Evolutionary conservation across 2,329 filamentous ascomycete species (phyloP), one percentile per base, ranked within the genome.

Genomic region (Botrytis cinerea): DNA sequence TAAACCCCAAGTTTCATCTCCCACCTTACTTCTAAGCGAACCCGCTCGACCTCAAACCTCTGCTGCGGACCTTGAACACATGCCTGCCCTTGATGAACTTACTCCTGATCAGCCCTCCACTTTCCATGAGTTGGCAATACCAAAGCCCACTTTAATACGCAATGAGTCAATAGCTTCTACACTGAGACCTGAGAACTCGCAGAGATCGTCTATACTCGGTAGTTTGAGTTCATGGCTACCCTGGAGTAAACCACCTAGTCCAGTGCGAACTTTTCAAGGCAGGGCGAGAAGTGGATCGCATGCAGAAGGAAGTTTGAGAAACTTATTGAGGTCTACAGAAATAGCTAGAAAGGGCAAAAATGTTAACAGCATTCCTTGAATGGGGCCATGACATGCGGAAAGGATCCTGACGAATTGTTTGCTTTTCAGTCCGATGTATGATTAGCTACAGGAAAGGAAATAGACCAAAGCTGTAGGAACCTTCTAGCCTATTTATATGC

Each of bases 1-100:
- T n/a, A 71, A 77, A 6, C 79, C 81, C 10, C 82, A 82, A 2
- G 80, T 82, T 25, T 78, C 77, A 4, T 82, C 84, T 1, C 80
- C 83, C 9, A 81, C 82, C 2, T 83, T 83, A 28, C 82, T 91
- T 18, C 81, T 89, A 10, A 85, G 89, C 76, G 85, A 87, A 70
- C 88, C 86, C 6, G 87, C 88, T n/a, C 79, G 84, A 28, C 88
- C 89, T 1, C 86, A 88, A 76, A 89, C 87, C 2, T 89, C 87
- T 0, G 85, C 82, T 9, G 79, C 80, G 4, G 76, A 79, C 70
- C 75, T 79, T 10, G 72, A 78, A 8, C 78, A 63, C 28, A 69
- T 75, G 2, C 73, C 76, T 32, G 71, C 46, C 9, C 76, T 77
- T 73, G 75, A 75, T 25, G 32, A 73, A 28, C 14, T 67, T 54